Evolutionary conservation across 345 rosid genomes (phyloP).

Genomic region (Microthlaspi erraticum): DNA sequence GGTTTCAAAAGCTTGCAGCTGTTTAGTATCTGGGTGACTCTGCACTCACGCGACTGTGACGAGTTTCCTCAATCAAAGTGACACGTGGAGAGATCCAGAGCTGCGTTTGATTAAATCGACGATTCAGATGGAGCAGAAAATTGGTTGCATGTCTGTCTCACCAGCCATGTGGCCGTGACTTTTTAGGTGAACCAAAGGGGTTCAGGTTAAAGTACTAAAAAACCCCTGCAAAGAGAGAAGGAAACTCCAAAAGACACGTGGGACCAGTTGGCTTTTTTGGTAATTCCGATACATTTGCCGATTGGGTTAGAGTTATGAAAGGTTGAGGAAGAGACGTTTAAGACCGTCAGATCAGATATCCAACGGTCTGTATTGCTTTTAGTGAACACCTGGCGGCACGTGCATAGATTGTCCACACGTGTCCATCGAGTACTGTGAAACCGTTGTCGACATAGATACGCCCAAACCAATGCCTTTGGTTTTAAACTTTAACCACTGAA

Average conservation of each 20-base stretch:
- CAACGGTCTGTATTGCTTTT: not conserved
- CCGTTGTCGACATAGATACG: constrained; percentile 34
- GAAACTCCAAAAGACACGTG: constrained; percentile 39
- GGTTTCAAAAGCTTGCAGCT: constrained; percentile 38
- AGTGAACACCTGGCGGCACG: constrained; percentile 32
- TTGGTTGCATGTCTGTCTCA: constrained; percentile 44
- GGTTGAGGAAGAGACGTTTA: not conserved
- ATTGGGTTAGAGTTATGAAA: constrained; percentile 23
- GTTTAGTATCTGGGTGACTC: constrained; percentile 43
- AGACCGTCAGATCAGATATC: constrained; percentile 34
- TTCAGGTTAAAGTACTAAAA: constrained; percentile 24
- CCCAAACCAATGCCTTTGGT: constrained; percentile 19
- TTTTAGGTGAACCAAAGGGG: constrained; percentile 16
- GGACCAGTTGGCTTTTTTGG: constrained; percentile 37
- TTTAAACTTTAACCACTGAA: not conserved
- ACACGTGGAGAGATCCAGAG: constrained; percentile 34
- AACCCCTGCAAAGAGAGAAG: not conserved
- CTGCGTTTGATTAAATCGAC: constrained; percentile 23
- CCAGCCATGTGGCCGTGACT: constrained; percentile 46
- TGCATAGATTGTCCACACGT: constrained; percentile 27
- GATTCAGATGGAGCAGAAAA: constrained; percentile 7
- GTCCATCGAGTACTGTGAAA: not conserved
- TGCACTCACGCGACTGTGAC: constrained; percentile 40
- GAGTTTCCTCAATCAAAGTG: not conserved
- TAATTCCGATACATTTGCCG: constrained; percentile 23